Conservation (phyloP, 208 protist genomes). For the Crithidia thermophila region DNA sequence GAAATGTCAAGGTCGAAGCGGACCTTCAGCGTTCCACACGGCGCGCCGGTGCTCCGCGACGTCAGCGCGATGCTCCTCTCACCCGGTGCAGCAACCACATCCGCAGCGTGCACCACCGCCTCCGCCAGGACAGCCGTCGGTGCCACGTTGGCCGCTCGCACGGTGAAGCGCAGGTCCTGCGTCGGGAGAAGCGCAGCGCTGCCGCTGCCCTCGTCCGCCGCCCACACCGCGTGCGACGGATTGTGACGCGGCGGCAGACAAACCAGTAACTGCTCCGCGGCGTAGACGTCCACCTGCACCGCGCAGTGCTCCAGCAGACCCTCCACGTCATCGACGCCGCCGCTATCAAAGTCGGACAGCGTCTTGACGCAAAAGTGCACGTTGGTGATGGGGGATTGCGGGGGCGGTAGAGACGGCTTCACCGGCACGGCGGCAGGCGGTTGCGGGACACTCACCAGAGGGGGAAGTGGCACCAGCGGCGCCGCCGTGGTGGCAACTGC, state of each 20-base stretch:
- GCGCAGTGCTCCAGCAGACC: conserved; percentile 35
- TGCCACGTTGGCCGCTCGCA: conserved; percentile 40
- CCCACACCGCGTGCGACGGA: conserved; percentile 47
- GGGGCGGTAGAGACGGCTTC: not conserved
- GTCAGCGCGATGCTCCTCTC: conserved; percentile 18
- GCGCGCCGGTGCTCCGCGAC: not conserved
- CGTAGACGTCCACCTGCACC: conserved; percentile 58
- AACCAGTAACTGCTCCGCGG: conserved; percentile 44
- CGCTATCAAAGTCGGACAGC: conserved; percentile 34
- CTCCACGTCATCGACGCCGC: conserved; percentile 37
- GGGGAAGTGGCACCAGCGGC: not conserved
- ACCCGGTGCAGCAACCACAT: conserved; percentile 19
- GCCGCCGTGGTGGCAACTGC: too few relatives aligned
- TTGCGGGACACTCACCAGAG: not conserved
- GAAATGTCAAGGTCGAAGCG: conserved; percentile 12
- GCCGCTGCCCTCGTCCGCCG: conserved; percentile 34
- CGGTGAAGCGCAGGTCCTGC: conserved; percentile 53
- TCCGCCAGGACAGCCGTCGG: not conserved
- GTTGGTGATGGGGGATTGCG: not conserved
- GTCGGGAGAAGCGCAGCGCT: conserved; percentile 16
- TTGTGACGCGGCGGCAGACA: conserved; percentile 37
- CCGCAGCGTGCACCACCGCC: conserved; percentile 20
- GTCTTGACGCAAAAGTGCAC: conserved; percentile 53
- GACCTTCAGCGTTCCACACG: conserved; percentile 38
- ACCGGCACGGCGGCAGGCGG: not conserved